Base-by-base conservation (phyloP, 2,329 filamentous ascomycete genomes). In the Fonsecaea nubica region DNA sequence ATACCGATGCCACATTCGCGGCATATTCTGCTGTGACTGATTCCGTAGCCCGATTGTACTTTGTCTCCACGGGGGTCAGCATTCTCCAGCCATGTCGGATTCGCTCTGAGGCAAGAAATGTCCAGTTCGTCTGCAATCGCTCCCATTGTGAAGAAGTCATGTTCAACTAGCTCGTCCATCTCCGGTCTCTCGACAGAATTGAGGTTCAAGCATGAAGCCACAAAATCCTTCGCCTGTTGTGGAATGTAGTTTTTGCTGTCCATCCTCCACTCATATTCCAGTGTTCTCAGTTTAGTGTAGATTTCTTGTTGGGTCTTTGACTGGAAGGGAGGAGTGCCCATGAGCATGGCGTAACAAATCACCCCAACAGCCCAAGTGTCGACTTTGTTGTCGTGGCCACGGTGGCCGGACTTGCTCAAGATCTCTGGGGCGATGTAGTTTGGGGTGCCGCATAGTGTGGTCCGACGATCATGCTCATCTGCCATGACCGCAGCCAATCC, bases 351-450 rank as follows among this genome's bases (percentile, higher is more conserved):
- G 80, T 82, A 93, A 89, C 96, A 93, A 77, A 99, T 99, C 72
- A 99, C 95, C 21, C 96, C 95, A 76, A 99, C 85, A 53, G 94
- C 97, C 96, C 96, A 99, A 63, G 99, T 92, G 77, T 99, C 95
- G 3, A 99, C 95, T 83, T 96, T 97, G 76, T 98, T 93, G 72
- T 97, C 95, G 77, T 99, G 95, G 0, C 95, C 95, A 74, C 94
- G 92, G 30, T 57, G 64, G 33, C 71, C 68, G 38, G 91, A 92
- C 82, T 95, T 97, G 75, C 97, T 92, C 59, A 99, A 81, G 68
- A 99, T 97, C 76, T 99, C 95, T 0, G 95, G 95, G 0, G 95
- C 95, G 73, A 99, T 97, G 77, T 99, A 99, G 78, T 99, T 99
- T 1, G 95, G 95, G 4, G 95, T 99, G 65, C 95, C 95, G 74